Evolutionary conservation across 2,329 filamentous ascomycete genomes (phyloP).

Genomic region (Epichloe uncinata): DNA sequence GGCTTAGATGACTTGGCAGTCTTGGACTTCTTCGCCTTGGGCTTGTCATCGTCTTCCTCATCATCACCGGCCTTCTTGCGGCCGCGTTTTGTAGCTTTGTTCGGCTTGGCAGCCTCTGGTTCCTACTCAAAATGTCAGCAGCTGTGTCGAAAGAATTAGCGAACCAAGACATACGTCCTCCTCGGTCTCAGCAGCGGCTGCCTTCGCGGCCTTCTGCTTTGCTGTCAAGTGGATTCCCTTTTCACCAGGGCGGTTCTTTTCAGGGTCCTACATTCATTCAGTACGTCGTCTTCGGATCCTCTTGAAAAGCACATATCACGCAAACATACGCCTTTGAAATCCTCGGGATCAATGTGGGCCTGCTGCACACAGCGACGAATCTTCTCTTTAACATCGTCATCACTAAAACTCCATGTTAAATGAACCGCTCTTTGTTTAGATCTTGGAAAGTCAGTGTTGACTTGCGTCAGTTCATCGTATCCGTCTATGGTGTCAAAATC

Average conservation of each 20-base stretch:
- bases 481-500: constrained; percentile 63
- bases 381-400: constrained; percentile 57
- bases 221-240: constrained; percentile 44
- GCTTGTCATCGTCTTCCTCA: constrained; percentile 20
- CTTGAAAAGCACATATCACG: background rate
- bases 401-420: constrained; percentile 18
- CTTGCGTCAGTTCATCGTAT: constrained; percentile 57
- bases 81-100: constrained; percentile 22
- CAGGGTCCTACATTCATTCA: constrained; percentile 45
- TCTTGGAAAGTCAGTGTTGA: constrained; percentile 3
- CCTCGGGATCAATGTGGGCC: constrained; percentile 70
- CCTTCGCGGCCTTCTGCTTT: constrained; percentile 23
- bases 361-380: constrained; percentile 57
- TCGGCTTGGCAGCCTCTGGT: constrained; percentile 11
- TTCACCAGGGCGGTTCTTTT: constrained; percentile 56
- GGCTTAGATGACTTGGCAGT: constrained; percentile 16
- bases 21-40: constrained; percentile 24
- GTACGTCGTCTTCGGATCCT: background rate
- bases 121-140: constrained; percentile 6
- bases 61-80: constrained; percentile 21
- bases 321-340: constrained; percentile 72
- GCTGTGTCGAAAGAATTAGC: background rate
- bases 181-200: constrained; percentile 15
- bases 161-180: constrained; percentile 9
- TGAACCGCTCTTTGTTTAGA: background rate